Evolutionary conservation across 1,284 basidiomycete species (phyloP), one percentile per base, ranked within the genome.

Genomic region (Schizophyllum amplum): DNA sequence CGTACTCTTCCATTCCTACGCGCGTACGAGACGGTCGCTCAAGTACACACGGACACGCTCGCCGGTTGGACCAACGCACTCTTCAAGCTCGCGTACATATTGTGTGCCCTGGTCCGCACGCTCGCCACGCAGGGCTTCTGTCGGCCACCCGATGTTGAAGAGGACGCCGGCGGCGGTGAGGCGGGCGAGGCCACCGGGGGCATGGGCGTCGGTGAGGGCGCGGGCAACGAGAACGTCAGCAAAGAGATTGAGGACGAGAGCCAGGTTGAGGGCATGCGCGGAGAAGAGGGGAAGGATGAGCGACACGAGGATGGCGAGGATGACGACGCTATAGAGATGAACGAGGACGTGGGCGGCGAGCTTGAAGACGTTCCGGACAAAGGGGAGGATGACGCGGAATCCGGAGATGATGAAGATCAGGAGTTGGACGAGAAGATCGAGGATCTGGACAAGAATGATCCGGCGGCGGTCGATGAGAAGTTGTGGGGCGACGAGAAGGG

Each of bases 211-310:
- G 95, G 95, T 11, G 83, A 90, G 62, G 95, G 95, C 1, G 75
- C 81, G 1, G 94, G 95, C 1, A 76, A 77, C 20, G 84, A 98
- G 70, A 90, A 97, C 65, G 87, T 94, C 55, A 94, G 90, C 74
- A 88, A 92, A 64, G 90, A 97, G 66, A 94, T 98, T 57, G 87
- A 93, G 65, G 93, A 98, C 59, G 95, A 99, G 69, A 90, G 91
- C 66, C 94, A 97, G 67, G 91, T 99, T 26, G 97, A 99, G 68
- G 97, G 97, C 1, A 75, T 99, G 21, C 83, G 88, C 67, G 89
- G 84, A 42, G 75, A 76, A 22, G 80, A 84, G 56, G 63, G 65
- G 46, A 63, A 67, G 50, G 73, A 80, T 60, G 69, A 77, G 49
- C 72, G 78, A 15, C 75, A 81, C 13, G 76, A 84, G 11, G 82